Evolutionary conservation across 305 asterid species (phyloP), one percentile per base, ranked within the genome.

Genomic region (Fraxinus latifolia): DNA sequence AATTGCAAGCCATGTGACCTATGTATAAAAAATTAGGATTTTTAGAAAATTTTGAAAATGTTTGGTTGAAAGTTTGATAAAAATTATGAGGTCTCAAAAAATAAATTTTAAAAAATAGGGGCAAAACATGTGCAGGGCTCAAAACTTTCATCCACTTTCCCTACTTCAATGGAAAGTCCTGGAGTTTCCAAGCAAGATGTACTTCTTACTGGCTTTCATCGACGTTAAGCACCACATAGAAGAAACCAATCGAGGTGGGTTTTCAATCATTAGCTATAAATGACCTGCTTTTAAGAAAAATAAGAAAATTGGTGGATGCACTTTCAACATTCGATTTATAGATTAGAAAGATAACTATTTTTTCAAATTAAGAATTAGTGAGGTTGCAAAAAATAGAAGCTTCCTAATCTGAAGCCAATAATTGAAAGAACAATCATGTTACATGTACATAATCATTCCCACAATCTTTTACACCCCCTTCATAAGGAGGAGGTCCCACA

Each of bases 1-100:
- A 70, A 31, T 70, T 70, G 76, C 76, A 70, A 29, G 76, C 76
- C 76, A 70, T 70, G 75, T 70, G 37, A 70, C 76, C 23, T 32
- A 29, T 19, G 12, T 3, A 58, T 58, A 17, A 58, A 17, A 19
- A 1, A 5, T 17, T n/a, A n/a, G 3, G 17, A 4, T 5, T 53
- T 17, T 17, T 6, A 5, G 25, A n/a, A 53, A 53, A 53, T 53
- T 53, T 53, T 5, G 25, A 53, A 53, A 53, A 17, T 53, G 11
- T 53, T 6, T 53, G 21, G 3, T n/a, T 1, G 9, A 1, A 53
- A n/a, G 17, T 5, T 53, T n/a, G 65, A 53, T n/a, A 42, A n/a
- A 53, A 53, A n/a, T 36, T 36, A 36, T 36, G 42, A 36, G 33
- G 11, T 36, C n/a, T 3, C 5, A 12, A 44, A 44, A 44, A 39